A percentile compares a stretch with the other conserved stretches of the same genome.
Evolutionary conservation across 2,329 filamentous ascomycete genomes (phyloP).

Genomic region (Botrytis galanthina): DNA sequence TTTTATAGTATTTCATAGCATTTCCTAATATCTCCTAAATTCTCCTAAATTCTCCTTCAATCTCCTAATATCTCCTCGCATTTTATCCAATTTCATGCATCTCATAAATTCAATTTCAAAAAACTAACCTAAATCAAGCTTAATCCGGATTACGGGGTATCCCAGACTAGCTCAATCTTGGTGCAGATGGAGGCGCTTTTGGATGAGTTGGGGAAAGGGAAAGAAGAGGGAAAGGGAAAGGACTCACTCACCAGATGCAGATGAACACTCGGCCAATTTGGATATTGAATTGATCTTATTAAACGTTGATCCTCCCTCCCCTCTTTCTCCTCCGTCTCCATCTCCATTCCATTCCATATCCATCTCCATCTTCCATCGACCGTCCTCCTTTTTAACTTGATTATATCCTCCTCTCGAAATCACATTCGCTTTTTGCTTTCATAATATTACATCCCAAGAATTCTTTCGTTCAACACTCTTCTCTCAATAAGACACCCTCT

Average conservation of each 20-base stretch:
- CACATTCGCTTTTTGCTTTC: constrained; percentile 14
- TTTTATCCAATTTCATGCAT: neutral
- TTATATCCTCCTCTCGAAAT: neutral
- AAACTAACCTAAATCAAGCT: neutral
- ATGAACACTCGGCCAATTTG: neutral
- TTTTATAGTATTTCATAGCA: no score
- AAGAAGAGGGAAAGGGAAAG: neutral
- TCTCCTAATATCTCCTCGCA: no score
- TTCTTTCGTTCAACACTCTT: neutral
- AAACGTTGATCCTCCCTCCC: neutral
- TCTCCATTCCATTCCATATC: neutral
- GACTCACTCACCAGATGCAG: neutral
- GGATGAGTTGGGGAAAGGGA: neutral
- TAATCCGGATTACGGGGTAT: neutral
- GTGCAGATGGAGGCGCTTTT: constrained; percentile 17
- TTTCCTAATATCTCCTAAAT: no score
- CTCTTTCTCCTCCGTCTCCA: neutral
- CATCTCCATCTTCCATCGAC: neutral
- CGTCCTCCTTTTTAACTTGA: neutral
- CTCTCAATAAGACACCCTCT: neutral
- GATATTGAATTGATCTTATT: neutral
- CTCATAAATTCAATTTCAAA: neutral
- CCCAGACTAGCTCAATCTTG: neutral
- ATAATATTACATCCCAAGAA: neutral
- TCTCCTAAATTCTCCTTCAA: no score